Evolutionary conservation across 2,329 filamentous ascomycete genomes (phyloP).

Genomic region (Cercospora sesami): DNA sequence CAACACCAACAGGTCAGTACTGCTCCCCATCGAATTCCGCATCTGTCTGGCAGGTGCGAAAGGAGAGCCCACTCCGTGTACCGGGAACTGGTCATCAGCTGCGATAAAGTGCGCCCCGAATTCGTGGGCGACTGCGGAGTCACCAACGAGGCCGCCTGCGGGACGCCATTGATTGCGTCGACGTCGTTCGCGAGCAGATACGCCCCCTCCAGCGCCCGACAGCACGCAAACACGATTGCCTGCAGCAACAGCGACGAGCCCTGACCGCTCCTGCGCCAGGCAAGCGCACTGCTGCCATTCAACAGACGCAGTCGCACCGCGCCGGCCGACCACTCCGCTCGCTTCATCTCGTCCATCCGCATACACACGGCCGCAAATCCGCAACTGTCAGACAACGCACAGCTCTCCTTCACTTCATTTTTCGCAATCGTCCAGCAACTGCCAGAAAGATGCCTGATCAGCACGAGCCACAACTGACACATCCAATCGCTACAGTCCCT

Average conservation of each 20-base stretch:
- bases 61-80: background rate
- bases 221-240: background rate
- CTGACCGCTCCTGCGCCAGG: conserved; percentile 11
- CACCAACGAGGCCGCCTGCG: background rate
- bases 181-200: background rate
- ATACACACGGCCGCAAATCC: background rate
- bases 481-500: conserved; percentile 5
- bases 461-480: conserved; percentile 8
- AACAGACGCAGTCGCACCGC: background rate
- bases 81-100: background rate
- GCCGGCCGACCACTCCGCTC: background rate
- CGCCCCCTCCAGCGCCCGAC: background rate
- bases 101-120: conserved; percentile 3
- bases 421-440: background rate
- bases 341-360: background rate
- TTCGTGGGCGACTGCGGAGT: conserved; percentile 6
- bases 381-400: background rate
- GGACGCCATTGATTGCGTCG: conserved; percentile 1
- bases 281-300: background rate
- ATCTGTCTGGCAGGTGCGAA: background rate
- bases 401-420: conserved; percentile 4
- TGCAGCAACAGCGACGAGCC: background rate
- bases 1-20: conserved; percentile 6
- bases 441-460: conserved; percentile 4
- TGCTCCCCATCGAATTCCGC: background rate